These are phyloP conservation scores for Arabis hirsuta DNA, from an alignment of 345 rosid species.

Conservation along the genomic window DNA sequence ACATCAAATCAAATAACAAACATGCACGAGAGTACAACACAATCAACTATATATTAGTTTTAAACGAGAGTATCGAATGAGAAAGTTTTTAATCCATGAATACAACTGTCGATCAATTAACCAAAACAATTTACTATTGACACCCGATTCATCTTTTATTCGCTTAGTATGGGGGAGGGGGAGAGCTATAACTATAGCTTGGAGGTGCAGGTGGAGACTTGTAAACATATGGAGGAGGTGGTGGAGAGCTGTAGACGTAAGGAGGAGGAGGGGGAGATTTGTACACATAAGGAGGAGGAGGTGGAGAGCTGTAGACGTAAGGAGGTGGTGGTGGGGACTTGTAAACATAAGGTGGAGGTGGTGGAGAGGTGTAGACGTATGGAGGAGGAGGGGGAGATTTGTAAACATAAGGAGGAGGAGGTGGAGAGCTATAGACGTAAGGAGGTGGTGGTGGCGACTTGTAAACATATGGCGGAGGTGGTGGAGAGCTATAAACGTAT, in stretches of 20 bases:
- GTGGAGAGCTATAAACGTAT: neutral
- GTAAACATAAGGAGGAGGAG: neutral
- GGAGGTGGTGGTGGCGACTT: neutral
- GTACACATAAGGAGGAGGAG: neutral
- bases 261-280: too few relatives aligned
- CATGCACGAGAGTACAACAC: neutral
- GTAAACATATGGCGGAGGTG: neutral
- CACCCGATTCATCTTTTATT: neutral
- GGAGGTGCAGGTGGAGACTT: neutral
- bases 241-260: too few relatives aligned
- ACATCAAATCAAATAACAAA: neutral
- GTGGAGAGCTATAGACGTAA: neutral
- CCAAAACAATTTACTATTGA: neutral
- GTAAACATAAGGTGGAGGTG: neutral
- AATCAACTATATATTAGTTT: too few relatives aligned
- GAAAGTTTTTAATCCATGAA: neutral
- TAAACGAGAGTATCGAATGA: neutral
- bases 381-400: neutral
- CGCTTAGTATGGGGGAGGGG: conserved; percentile 13
- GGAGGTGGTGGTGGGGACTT: neutral
- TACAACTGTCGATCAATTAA: neutral
- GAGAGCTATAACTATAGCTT: neutral
- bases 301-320: neutral
- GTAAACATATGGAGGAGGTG: neutral
- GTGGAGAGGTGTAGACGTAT: neutral